phyloP scores from a whole-genome alignment of 163 green algal genomes.

The Chlamydomonas reinhardtii region DNA sequence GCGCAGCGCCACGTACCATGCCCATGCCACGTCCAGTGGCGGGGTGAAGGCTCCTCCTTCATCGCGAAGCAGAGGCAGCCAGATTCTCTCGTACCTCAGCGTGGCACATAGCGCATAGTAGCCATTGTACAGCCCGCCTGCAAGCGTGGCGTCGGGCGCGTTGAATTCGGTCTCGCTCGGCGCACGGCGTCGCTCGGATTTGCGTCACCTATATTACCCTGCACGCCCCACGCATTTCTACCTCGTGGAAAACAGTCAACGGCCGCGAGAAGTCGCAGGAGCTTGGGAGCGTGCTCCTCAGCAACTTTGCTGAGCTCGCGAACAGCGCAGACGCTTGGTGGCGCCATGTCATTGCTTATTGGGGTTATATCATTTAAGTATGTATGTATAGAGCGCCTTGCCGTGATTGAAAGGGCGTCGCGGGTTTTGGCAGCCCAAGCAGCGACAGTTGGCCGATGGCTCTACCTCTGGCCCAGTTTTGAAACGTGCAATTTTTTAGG shows the following conservation, averaged over 20 bases:
- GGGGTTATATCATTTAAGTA: too few relatives aligned
- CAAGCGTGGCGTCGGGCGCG: neutral
- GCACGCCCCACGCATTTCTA: neutral
- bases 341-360: too few relatives aligned
- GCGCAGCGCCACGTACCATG: neutral
- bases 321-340: too few relatives aligned
- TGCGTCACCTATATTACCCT: neutral
- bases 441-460: too few relatives aligned
- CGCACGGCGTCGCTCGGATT: neutral
- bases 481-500: too few relatives aligned
- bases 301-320: too few relatives aligned
- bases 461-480: too few relatives aligned
- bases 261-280: neutral
- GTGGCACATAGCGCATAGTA: constrained; percentile 24
- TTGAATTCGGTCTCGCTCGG: neutral
- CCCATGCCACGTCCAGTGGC: constrained; percentile 6
- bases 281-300: too few relatives aligned
- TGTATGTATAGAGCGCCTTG: too few relatives aligned
- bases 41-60: neutral
- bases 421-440: too few relatives aligned
- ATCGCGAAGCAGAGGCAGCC: neutral
- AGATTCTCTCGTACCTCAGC: constrained; percentile 10
- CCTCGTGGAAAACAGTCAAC: constrained; percentile 21
- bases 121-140: constrained; percentile 26
- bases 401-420: too few relatives aligned